Evolutionary conservation across 1,139 yeast genomes (phyloP).

Genomic region (Diutina neorugosa): DNA sequence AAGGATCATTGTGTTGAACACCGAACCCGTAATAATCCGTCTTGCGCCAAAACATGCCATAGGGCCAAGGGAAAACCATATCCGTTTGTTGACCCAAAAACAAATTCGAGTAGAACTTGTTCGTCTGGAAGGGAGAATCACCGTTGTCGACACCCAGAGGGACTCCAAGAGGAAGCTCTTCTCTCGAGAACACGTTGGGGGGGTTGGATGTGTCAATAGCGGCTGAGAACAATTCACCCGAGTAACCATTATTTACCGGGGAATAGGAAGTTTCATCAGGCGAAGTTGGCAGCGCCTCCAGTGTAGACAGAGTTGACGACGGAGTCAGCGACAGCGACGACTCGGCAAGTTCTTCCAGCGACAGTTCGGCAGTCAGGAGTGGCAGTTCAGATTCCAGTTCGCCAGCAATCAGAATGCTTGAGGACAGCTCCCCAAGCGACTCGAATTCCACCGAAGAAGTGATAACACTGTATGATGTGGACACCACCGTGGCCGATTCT

Average conservation of each 20-base stretch:
- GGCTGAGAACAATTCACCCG: not conserved
- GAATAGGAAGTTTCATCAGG: not conserved
- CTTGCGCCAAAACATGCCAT: constrained; percentile 52
- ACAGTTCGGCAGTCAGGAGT: not conserved
- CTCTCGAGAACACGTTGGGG: not conserved
- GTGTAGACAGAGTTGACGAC: not conserved
- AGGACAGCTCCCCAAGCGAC: not conserved
- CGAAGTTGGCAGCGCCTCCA: not conserved
- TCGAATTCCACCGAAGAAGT: not conserved
- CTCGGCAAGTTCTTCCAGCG: not conserved
- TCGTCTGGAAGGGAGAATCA: constrained; percentile 56
- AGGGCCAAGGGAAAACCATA: constrained; percentile 74
- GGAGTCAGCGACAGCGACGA: not conserved
- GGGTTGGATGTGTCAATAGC: not conserved
- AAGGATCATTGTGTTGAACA: constrained; percentile 47
- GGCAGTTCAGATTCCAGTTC: not conserved
- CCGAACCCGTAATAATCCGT: constrained; percentile 46
- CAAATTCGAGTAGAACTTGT: constrained; percentile 75
- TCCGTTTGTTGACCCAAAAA: constrained; percentile 52
- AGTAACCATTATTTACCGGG: not conserved
- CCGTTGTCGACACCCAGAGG: constrained; percentile 30
- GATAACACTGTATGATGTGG: not conserved
- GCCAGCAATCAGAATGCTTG: not conserved
- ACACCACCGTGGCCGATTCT: not conserved
- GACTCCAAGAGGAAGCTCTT: constrained; percentile 28